Base-by-base conservation (phyloP, 1,284 basidiomycete species). In the Marasmius sp. region DNA sequence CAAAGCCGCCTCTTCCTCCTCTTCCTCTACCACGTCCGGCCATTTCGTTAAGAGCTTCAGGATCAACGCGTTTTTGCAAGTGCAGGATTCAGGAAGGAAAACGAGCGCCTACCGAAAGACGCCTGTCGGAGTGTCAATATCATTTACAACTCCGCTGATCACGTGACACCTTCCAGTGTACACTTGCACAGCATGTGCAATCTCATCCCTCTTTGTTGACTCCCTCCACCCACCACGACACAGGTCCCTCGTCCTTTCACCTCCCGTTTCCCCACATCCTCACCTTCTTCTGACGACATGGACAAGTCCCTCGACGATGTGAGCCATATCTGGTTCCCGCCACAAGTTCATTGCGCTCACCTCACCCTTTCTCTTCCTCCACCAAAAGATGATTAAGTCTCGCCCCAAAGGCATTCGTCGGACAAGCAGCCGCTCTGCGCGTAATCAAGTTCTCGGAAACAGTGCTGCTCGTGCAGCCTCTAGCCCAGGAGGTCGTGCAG, bases 231-330 rank as follows among this genome's bases (percentile, higher is more conserved):
- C 52, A 48, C 54, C 49, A 43, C 14, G 18, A 33, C 45, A 50
- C n/a, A 56, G 36, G 57, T 64, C 59, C 51, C 51, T 48, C 37
- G 43, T 59, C 53, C 56, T 48, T 56, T 38, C 45, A 27, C 55
- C 38, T 48, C 58, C 39, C 56, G 60, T 48, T 59, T 55, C 59
- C 14, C 50, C 56, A 20, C 41, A 56, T 45, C 16, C 39, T 45
- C 51, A 34, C 33, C 12, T 12, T 34, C 55, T 38, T 41, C 50
- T n/a, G 61, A 61, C 54, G 61, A 45, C 66, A 91, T 92, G 89
- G 94, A 96, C 81, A 91, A 93, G 80, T 85, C 92, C 71, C 92
- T 97, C 69, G 94, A 96, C 76, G 91, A 95, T 70, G 93, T 37
- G 43, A 53, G 38, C 61, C 56, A 56, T 43, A 55, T 47, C 47